Evolutionary conservation across 495 filamentous ascomycete species (phyloP).

Genomic region (Ramalina peruviana): DNA sequence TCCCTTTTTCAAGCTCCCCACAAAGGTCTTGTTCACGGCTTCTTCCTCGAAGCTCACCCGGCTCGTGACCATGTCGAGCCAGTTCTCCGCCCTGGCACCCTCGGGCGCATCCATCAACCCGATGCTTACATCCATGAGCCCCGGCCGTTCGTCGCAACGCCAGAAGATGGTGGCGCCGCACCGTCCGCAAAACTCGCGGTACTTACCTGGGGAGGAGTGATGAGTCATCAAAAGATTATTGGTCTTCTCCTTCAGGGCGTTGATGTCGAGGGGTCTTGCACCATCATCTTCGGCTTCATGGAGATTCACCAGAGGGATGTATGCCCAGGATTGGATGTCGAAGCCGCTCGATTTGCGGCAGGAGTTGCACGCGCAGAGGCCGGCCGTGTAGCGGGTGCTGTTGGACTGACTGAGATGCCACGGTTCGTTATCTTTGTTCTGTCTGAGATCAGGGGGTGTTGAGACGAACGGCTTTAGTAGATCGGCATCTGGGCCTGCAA

Average conservation of each 20-base stretch:
- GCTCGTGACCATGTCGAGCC: conserved; percentile 25
- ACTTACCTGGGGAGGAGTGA: conserved; percentile 27
- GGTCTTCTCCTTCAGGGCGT: conserved; percentile 6
- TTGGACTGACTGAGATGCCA: conserved; percentile 28
- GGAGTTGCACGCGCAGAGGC: conserved; percentile 35
- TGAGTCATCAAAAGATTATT: conserved; percentile 23
- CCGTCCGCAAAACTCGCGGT: conserved; percentile 36
- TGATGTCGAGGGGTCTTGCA: conserved; percentile 15
- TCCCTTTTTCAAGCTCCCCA: conserved; percentile 21
- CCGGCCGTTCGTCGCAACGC: conserved; percentile 24
- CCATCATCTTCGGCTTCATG: conserved; percentile 3
- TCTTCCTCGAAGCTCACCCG: conserved; percentile 21
- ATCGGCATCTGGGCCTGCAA: conserved; percentile 5
- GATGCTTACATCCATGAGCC: conserved; percentile 35
- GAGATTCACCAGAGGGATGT: conserved; percentile 16
- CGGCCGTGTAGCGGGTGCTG: conserved; percentile 20
- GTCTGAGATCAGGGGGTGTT: conserved; percentile 12
- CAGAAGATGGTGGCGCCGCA: conserved; percentile 42
- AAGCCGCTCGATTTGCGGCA: conserved; percentile 33
- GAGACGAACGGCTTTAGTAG: conserved; percentile 8
- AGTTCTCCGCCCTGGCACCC: conserved; percentile 35
- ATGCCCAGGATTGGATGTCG: conserved; percentile 35
- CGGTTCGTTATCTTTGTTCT: conserved; percentile 17
- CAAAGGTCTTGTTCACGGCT: conserved; percentile 19
- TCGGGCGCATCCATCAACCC: conserved; percentile 34